These are phyloP conservation scores for Rhodamnia argentea DNA, from an alignment of 345 rosid genomes.

Conservation along the genomic window DNA sequence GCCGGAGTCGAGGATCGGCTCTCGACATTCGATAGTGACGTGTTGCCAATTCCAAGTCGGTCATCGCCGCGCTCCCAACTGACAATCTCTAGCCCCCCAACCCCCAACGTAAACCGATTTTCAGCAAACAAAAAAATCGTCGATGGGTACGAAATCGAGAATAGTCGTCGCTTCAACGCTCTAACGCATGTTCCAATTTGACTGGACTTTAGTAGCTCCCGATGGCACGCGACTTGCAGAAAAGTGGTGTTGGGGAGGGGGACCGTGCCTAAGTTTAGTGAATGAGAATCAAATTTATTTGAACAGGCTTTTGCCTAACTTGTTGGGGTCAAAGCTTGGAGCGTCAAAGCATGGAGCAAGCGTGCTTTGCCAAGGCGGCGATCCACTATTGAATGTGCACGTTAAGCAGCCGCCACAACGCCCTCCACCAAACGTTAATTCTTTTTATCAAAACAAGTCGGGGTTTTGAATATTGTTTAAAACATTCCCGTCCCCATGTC, in stretches of 20 bases:
- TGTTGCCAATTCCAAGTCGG: rapidly evolving
- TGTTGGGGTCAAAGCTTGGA: neutral
- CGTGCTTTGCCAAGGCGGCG: neutral
- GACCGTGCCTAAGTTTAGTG: too few species aligned
- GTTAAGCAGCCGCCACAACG: neutral
- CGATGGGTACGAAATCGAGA: too few species aligned
- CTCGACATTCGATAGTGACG: neutral
- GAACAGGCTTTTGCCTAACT: neutral
- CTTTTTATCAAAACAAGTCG: neutral
- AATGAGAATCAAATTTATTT: too few species aligned
- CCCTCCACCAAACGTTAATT: neutral
- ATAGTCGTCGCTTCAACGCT: too few species aligned
- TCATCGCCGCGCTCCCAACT: rapidly evolving
- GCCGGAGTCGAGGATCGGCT: neutral
- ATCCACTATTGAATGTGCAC: neutral
- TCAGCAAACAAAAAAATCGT: neutral
- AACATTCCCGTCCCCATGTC: neutral
- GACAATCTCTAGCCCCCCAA: neutral
- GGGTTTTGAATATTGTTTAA: neutral
- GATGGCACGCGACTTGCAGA: too few species aligned
- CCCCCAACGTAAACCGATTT: neutral
- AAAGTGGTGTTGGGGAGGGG: too few species aligned
- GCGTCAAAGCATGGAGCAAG: neutral
- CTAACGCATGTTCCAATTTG: too few species aligned
- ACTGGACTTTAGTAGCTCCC: too few species aligned